phyloP scores from a whole-genome alignment of 177 flowering plant species.

The Telopea speciosissima region DNA sequence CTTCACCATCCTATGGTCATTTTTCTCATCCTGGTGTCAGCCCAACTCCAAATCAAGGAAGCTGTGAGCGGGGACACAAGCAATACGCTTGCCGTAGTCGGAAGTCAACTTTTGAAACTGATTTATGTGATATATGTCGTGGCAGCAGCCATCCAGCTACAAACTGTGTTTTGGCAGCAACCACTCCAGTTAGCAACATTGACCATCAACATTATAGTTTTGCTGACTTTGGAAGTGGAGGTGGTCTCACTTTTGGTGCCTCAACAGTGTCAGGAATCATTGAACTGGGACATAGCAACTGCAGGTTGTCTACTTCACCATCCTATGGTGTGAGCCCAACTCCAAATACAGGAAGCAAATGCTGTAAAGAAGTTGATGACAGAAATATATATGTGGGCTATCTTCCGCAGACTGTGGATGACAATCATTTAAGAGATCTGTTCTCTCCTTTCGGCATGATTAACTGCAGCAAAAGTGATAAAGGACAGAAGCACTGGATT shows the following conservation, averaged over 20 bases:
- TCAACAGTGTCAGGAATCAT: conserved; percentile 5
- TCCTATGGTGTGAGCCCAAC: conserved; percentile 12
- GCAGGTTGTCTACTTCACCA: conserved; percentile 1
- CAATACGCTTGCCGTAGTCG: background rate
- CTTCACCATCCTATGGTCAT: conserved; percentile 9
- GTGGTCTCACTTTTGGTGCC: background rate
- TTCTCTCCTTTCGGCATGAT: conserved; percentile 42
- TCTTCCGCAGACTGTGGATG: conserved; percentile 32
- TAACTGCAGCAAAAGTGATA: conserved; percentile 22
- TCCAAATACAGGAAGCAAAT: conserved; percentile 13
- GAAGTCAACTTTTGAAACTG: background rate
- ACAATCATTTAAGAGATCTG: conserved; percentile 19
- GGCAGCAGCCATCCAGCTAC: background rate
- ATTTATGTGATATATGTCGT: background rate
- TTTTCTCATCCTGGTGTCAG: conserved; percentile 8
- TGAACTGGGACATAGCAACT: background rate
- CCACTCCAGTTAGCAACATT: background rate
- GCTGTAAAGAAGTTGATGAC: conserved; percentile 15
- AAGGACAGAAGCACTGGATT: conserved; percentile 31
- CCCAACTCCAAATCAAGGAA: conserved; percentile 10
- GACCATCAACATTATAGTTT: background rate
- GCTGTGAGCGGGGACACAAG: background rate
- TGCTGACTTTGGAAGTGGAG: background rate
- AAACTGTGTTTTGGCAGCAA: background rate
- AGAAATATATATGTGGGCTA: conserved; percentile 29